These are phyloP conservation scores for Blepharisma stoltei DNA, from an alignment of 73 alveolate genomes.

Conservation along the genomic window DNA sequence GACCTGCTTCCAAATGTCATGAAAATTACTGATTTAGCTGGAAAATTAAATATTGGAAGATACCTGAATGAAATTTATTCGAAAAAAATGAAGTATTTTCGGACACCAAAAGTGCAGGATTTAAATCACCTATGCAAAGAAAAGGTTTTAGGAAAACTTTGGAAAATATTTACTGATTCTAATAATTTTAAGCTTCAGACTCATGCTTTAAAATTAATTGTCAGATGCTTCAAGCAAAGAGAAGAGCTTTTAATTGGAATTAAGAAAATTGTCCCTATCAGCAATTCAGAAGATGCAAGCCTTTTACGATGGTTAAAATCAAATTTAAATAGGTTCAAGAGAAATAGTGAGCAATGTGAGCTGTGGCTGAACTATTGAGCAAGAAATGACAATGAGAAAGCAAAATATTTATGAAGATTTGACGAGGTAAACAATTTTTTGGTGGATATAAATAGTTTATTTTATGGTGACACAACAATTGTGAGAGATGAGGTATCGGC, in stretches of 20 bases:
- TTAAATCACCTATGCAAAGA: neutral
- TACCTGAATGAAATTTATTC: neutral
- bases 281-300: neutral
- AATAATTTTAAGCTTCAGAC: conserved; percentile 24
- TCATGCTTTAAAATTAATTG: neutral
- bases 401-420: neutral
- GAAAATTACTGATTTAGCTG: neutral
- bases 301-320: conserved; percentile 15
- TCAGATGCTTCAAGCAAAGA: conserved; percentile 9
- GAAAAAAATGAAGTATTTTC: neutral
- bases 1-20: neutral
- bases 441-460: neutral
- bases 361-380: conserved; percentile 29
- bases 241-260: neutral
- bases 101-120: neutral
- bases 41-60: neutral
- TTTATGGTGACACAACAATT: conserved; percentile 14
- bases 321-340: neutral
- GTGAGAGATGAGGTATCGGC: neutral
- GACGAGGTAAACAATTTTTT: neutral
- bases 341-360: conserved; percentile 23
- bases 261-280: conserved; percentile 3
- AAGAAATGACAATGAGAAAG: neutral
- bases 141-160: neutral
- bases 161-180: neutral